Evolutionary conservation across 2,329 filamentous ascomycete genomes (phyloP), one percentile per base, ranked within the genome.

Genomic region (Biscogniauxia marginata): DNA sequence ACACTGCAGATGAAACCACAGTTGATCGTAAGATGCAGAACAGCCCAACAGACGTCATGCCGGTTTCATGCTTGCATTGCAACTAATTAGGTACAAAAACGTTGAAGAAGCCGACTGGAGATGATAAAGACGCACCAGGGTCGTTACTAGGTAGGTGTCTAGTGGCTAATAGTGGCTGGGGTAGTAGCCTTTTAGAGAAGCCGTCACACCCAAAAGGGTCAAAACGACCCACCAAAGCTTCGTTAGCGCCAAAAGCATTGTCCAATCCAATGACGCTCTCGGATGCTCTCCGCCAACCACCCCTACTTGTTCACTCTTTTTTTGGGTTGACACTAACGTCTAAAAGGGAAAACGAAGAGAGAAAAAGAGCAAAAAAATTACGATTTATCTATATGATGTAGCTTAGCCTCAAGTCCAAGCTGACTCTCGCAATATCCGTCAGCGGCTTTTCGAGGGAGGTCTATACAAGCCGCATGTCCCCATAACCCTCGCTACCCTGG

Each of bases 251-350:
- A 46, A 61, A 65, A 61, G 54, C 11, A 62, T 60, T 13, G 22
- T 8, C 64, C 65, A 67, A 67, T 67, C 22, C 50, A 11, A 44
- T 25, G 5, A 48, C 44, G 16, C 16, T 30, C 23, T 67, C 61
- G 62, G 58, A 62, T 64, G 54, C 61, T 64, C 59, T 63, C 65
- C 59, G 59, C 63, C 55, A 60, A 61, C 56, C 55, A 49, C 60
- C 62, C 39, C 51, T 21, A 54, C 50, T 30, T 48, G 25, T 45
- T 45, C 25, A 43, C 47, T 55, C n/a, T 34, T 44, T 43, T 46
- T 46, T 47, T 39, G 30, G 30, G 30, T 39, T 39, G 25, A 54
- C 47, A 52, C 51, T 49, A 39, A 58, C 20, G 20, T 50, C 56
- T 20, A 44, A 39, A 39, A 55, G 34, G 46, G 46, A 53, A 64